These are phyloP conservation scores for Laburnicola sp. DNA, from an alignment of 2,329 filamentous ascomycete species.

Conservation along the genomic window DNA sequence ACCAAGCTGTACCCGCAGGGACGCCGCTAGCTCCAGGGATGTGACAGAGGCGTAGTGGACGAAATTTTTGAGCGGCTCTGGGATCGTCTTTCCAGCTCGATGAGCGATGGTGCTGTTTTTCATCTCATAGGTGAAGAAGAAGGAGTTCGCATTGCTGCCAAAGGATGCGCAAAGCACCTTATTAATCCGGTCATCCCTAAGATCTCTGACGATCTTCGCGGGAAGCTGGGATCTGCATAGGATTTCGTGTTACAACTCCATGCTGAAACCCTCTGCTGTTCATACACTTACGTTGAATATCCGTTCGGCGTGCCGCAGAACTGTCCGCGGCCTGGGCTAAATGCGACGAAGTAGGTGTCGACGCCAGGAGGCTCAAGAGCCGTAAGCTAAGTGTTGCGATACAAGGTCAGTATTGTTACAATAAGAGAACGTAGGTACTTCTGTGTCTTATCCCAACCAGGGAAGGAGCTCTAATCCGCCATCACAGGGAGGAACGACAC, in stretches of 20 bases:
- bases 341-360: conserved; percentile 32
- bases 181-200: conserved; percentile 13
- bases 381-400: too few species aligned
- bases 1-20: conserved; percentile 33
- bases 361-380: conserved; percentile 13
- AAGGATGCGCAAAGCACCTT: conserved; percentile 33
- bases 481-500: too few species aligned
- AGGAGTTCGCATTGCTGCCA: conserved; percentile 26
- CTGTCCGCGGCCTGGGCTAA: conserved; percentile 25
- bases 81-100: conserved; percentile 16
- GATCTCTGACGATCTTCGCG: conserved; percentile 7
- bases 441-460: too few species aligned
- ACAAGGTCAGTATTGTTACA: too few species aligned
- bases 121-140: conserved; percentile 32
- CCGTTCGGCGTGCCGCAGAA: conserved; percentile 34
- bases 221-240: conserved; percentile 26
- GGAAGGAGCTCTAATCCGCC: too few species aligned
- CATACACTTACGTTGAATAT: conserved; percentile 28
- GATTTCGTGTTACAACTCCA: too few species aligned
- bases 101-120: conserved; percentile 12
- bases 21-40: conserved; percentile 2
- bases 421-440: too few species aligned
- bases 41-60: conserved; percentile 5
- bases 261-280: too few species aligned
- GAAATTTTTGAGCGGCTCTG: conserved; percentile 13